Conservation (phyloP, 1,284 basidiomycete species). For the Cryptococcus hybrid region DNA sequence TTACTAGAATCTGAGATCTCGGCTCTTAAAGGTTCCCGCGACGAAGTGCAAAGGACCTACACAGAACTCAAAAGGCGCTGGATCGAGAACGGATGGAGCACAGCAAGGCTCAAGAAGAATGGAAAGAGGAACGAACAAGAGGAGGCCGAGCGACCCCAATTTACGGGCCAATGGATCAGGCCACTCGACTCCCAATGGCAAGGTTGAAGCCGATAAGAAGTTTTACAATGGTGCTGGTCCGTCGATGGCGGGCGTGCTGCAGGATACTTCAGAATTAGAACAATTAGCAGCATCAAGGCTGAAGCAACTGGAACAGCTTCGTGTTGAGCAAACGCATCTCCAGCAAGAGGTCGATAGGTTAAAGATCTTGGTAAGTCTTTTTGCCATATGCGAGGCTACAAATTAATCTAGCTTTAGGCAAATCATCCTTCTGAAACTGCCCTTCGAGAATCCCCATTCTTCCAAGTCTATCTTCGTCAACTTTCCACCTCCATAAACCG, state of each 20-base stretch:
- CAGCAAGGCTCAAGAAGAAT: constrained; percentile 53
- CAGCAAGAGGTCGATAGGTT: constrained; percentile 40
- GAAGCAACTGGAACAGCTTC: constrained; percentile 29
- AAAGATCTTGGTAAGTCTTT: constrained; percentile 22
- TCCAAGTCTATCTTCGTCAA: constrained; percentile 44
- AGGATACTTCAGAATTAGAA: constrained; percentile 38
- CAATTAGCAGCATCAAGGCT: constrained; percentile 27
- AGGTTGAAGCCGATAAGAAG: constrained; percentile 20
- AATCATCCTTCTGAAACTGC: constrained; percentile 35
- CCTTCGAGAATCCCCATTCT: constrained; percentile 41
- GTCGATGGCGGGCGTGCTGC: constrained; percentile 15
- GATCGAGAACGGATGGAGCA: constrained; percentile 69
- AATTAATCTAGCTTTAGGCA: constrained; percentile 13
- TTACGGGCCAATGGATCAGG: constrained; percentile 37
- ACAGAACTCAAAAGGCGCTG: constrained; percentile 64
- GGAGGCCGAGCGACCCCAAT: constrained; percentile 18
- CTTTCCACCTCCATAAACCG: constrained; percentile 27
- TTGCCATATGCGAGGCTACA: not conserved
- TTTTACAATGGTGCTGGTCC: constrained; percentile 6
- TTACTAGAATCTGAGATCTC: constrained; percentile 60
- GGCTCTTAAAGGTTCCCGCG: constrained; percentile 59
- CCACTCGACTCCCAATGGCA: constrained; percentile 56
- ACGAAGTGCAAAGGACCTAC: constrained; percentile 60
- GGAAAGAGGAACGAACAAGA: constrained; percentile 50
- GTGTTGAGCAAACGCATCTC: constrained; percentile 26